Base-by-base conservation (phyloP, 179 eudicot species). In the Amaranthus tricolor region DNA sequence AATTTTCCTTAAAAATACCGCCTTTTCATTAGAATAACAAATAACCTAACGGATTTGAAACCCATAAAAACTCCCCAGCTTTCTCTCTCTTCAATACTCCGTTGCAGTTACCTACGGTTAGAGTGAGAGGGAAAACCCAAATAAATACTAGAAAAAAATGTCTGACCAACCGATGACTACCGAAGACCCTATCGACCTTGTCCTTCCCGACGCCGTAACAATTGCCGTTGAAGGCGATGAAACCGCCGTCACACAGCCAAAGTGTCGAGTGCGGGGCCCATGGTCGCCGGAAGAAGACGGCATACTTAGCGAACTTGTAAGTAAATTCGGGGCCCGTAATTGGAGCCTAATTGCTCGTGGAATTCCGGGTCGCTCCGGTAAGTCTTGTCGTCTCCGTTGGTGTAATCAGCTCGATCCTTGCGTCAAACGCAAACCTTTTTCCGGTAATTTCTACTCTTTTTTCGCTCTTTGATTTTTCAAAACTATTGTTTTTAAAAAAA, bases 381-480 rank as follows among this genome's bases (percentile, higher is more conserved):
- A 51, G 1, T 51, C 54, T 51, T 51, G 54, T 51, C 54, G 54
- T 12, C 54, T 51, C 13, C 54, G 54, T 7, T 51, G 54, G 54
- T 51, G 54, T 51, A 51, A 89, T 82, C 93, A 89, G 84, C 89
- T 89, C 44, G 91, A 89, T 64, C 91, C 94, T 54, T 60, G 72
- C 62, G 80, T 89, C 19, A 86, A 84, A 74, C 94, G 87, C 75
- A 86, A 88, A 70, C 89, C 90, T 66, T 89, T 89, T 55, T 80
- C 91, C 20, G 94, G 94, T 88, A 78, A 70, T 52, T 19, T 15
- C n/a, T 13, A 31, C 40, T 31, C 40, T 31, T 31, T 31, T 31
- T 3, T 4, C 40, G 40, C 40, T 31, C 40, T 31, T 79, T 57
- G n/a, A 16, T 20, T 31, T 77, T 51, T 68, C n/a, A 21, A 62